Percentiles rank a stretch among this genome's conserved stretches.
These are phyloP conservation scores for Phytophthora pinifolia DNA, from an alignment of 352 stramenopile genomes.

Conservation along the genomic window DNA sequence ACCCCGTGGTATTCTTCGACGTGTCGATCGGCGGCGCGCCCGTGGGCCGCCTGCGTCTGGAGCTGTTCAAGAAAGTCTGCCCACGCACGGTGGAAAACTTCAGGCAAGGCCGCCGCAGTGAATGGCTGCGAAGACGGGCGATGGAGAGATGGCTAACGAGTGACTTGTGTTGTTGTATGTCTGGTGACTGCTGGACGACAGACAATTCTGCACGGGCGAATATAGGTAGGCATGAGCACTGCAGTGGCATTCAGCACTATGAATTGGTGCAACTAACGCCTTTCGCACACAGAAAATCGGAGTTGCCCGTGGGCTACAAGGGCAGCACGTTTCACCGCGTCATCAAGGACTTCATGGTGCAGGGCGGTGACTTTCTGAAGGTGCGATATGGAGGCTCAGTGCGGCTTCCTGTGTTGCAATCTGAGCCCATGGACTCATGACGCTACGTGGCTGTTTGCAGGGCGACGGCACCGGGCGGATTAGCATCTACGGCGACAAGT, in stretches of 20 bases:
- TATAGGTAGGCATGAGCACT: conserved; percentile 68
- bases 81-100: conserved; percentile 98
- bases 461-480: conserved; percentile 81
- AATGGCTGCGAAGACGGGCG: conserved; percentile 5
- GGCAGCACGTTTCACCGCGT: conserved; percentile 86
- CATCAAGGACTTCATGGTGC: conserved; percentile 93
- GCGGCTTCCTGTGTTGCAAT: conserved; percentile 1
- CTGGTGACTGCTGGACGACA: conserved; percentile 20
- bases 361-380: conserved; percentile 88
- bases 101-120: conserved; percentile 28
- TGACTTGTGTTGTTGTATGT: conserved; percentile 10
- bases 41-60: conserved; percentile 92
- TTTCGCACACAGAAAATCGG: conserved; percentile 69
- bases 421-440: not conserved
- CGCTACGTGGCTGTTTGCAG: conserved; percentile 32
- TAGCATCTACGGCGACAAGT: conserved; percentile 90
- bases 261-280: not conserved
- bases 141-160: conserved; percentile 5
- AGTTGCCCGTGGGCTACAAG: conserved; percentile 89
- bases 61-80: conserved; percentile 96
- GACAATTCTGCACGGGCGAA: conserved; percentile 97
- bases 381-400: conserved; percentile 21
- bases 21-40: conserved; percentile 87
- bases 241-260: not conserved
- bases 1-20: conserved; percentile 97